Percentiles rank a stretch among this genome's conserved stretches.
Evolutionary conservation across 164 flowering plant genomes (phyloP).

Genomic region (Sextonia rubra): DNA sequence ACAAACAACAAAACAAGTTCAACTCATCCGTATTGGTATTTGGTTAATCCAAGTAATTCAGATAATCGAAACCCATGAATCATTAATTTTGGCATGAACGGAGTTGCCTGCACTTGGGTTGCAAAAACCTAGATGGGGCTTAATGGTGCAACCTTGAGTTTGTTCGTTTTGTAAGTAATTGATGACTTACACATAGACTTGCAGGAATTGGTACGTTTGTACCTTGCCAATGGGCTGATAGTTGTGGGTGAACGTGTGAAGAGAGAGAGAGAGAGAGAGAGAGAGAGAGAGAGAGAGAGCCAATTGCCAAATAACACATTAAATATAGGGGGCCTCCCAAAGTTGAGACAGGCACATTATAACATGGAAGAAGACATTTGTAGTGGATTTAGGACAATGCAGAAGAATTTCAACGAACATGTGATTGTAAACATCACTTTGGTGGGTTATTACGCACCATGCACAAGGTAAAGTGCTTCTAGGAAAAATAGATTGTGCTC

Average conservation of each 20-base stretch:
- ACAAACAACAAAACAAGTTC: too few relatives aligned
- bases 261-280: conserved; percentile 18
- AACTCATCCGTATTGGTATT: too few relatives aligned
- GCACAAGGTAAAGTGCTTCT: conserved; percentile 60
- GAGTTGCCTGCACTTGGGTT: too few relatives aligned
- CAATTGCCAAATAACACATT: conserved; percentile 29
- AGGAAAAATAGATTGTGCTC: not conserved
- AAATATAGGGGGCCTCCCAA: conserved; percentile 5
- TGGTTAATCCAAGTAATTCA: too few relatives aligned
- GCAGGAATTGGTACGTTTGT: not conserved
- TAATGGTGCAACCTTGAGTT: too few relatives aligned
- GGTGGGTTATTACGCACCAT: conserved; percentile 89
- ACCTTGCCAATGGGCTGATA: conserved; percentile 41
- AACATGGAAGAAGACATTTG: conserved; percentile 12
- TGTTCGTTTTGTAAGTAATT: conserved; percentile 17
- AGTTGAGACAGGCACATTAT: not conserved
- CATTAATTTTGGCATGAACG: too few relatives aligned
- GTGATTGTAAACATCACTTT: conserved; percentile 60
- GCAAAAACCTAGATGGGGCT: too few relatives aligned
- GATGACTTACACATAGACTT: too few relatives aligned
- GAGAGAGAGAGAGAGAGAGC: conserved; percentile 15
- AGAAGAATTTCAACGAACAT: conserved; percentile 16
- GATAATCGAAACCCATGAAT: too few relatives aligned
- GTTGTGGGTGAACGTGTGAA: conserved; percentile 5
- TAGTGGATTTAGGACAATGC: conserved; percentile 27